Base-by-base conservation (phyloP, 306 rosid species). In the Corylus avellana region DNA sequence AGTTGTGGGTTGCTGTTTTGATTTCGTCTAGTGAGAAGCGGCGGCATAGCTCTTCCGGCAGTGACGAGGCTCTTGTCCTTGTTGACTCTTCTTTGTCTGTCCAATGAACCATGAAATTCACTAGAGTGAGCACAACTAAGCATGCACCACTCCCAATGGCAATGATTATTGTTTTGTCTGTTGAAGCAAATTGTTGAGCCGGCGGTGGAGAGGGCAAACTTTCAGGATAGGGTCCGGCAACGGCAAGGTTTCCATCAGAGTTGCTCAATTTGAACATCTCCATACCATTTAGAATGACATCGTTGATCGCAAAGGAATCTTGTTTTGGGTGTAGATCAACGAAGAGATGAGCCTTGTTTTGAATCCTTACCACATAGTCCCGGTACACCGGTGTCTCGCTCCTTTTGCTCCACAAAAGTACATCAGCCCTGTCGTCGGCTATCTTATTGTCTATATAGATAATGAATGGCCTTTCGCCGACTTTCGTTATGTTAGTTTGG, bases 191-290 rank as follows among this genome's bases (percentile, higher is more conserved):
- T 46, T 46, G 7, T 46, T 46, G 1, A 56, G 9, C 29, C 29
- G 1, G 64, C 32, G 10, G n/a, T 44, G 69, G 29, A 48, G 12
- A 69, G 35, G 57, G 70, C 13, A 80, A 77, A 0, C 42, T 3
- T 37, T 29, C 32, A 29, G 32, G 32, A 29, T 29, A 1, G 32
- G 32, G 32, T 1, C 37, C 55, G 16, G 35, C 16, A 1, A 80
- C 64, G 5, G 12, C 86, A 1, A 79, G 81, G 7, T 79, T 79
- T 0, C 66, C 58, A 3, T 8, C 17, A 2, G 67, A 1, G 74
- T 71, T 53, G 7, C 27, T 84, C 1, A 79, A 18, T 48, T 84
- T 84, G 84, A 84, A 79, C 25, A 84, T 57, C 48, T 84, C 87
- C 0, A 76, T 6, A 4, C 87, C 87, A n/a, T 84, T 84, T 74